Conservation (phyloP, 1,139 yeast genomes). For the Blastobotrys indianensis region DNA sequence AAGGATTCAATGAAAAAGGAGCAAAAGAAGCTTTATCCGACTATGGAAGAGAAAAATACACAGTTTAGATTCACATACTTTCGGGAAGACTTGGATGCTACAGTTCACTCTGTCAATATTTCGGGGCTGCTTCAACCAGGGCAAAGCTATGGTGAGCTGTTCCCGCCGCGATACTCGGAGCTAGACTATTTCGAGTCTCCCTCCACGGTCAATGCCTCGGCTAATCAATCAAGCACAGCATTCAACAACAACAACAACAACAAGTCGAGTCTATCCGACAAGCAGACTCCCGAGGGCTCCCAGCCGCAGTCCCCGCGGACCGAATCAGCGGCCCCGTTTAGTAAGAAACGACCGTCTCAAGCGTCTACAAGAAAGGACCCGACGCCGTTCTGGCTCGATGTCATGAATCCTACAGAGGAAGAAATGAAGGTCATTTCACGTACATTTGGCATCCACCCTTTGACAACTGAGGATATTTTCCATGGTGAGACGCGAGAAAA, state of each 20-base stretch:
- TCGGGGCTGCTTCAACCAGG: conserved; percentile 63
- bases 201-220: too few species aligned
- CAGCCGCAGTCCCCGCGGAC: background rate
- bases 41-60: conserved; percentile 21
- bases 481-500: conserved; percentile 92
- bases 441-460: conserved; percentile 90
- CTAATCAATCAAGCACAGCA: background rate
- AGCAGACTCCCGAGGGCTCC: background rate
- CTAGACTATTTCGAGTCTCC: background rate
- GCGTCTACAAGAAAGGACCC: background rate
- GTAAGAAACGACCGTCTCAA: too few species aligned
- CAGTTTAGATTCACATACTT: conserved; percentile 71
- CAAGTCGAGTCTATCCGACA: background rate
- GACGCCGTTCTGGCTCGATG: conserved; percentile 63
- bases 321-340: background rate
- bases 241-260: background rate
- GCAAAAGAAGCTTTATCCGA: conserved; percentile 4
- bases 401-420: conserved; percentile 86
- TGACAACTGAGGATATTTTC: conserved; percentile 92
- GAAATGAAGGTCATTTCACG: conserved; percentile 90
- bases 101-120: conserved; percentile 84
- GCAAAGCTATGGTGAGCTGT: conserved; percentile 34
- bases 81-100: conserved; percentile 80
- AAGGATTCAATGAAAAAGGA: conserved; percentile 4
- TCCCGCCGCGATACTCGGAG: conserved; percentile 21